Evolutionary conservation across 78 protist species (phyloP), one percentile per base, ranked within the genome.

Genomic region (Tieghemostelium lacteum): DNA sequence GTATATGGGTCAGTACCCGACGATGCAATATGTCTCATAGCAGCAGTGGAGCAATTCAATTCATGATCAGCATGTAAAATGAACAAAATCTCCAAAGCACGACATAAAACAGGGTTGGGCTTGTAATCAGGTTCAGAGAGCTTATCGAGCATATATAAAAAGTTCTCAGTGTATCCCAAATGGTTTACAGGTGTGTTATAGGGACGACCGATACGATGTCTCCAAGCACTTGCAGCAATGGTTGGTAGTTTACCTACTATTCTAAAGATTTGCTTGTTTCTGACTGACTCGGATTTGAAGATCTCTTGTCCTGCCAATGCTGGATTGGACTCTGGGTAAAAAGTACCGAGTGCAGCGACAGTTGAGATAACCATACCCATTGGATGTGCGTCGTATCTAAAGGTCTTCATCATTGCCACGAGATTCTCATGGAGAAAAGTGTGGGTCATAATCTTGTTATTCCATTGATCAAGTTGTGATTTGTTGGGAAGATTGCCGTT

Each of bases 41-140:
- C 85, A 5, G 98, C 83, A 1, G 98, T 96, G 20, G 98, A 96
- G 31, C 96, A 92, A 83, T 96, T 96, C 55, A 92, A 60, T 88
- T 94, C 98, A 75, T 96, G 98, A 61, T 96, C 98, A 0, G 97
- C 97, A 40, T 96, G 98, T 26, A 94, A 61, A 28, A 96, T 94
- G 87, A 96, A 96, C 55, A 95, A 80, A 26, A 67, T 72, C 28
- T 95, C 97, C 39, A 95, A 75, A 36, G 97, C 97, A 42, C 83
- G 50, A 14, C 85, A 86, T 5, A 95, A 52, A 17, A 28, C 50
- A 50, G 97, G 95, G 60, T 95, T 64, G 66, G 95, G 96, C 42
- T 67, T 75, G 37, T 87, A 73, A 34, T 75, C 36, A 20, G 54
- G 37, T 70, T 57, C 89, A 20, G 75, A 85, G 12, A 94, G 45